phyloP scores from a whole-genome alignment of 2,329 filamentous ascomycete species.

The Macrophomina pseudophaseolina region DNA sequence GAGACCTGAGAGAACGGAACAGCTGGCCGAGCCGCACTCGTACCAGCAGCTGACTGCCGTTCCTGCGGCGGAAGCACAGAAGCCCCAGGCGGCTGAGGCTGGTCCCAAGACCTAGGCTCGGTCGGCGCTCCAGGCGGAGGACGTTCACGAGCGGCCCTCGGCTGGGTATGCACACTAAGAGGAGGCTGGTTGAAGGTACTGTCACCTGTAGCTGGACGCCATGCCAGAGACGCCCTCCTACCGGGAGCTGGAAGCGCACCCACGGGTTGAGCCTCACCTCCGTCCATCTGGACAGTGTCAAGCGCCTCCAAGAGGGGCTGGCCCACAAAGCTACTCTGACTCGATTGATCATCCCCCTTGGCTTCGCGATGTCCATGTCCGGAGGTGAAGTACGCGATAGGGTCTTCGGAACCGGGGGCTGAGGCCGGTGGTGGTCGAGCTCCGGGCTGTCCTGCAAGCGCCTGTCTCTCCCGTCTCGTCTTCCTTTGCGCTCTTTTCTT shows the following conservation, averaged over 20 bases:
- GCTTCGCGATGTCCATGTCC: background rate
- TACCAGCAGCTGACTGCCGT: background rate
- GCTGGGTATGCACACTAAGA: background rate
- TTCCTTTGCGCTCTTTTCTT: background rate
- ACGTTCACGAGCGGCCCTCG: background rate
- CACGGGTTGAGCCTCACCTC: background rate
- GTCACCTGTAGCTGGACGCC: background rate
- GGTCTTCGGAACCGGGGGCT: background rate
- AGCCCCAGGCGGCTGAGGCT: background rate
- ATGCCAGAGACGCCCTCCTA: background rate
- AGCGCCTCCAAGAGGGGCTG: conserved; percentile 24
- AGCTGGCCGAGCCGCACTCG: too few species aligned
- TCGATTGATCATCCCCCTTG: background rate
- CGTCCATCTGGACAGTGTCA: background rate
- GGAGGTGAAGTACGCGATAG: background rate
- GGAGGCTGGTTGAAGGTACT: background rate
- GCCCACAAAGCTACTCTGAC: conserved; percentile 22
- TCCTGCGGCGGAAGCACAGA: background rate
- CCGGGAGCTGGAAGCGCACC: background rate
- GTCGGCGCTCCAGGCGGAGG: conserved; percentile 10
- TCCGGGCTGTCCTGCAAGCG: background rate
- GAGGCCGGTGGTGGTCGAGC: background rate
- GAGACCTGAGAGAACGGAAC: background rate
- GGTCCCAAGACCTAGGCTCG: background rate
- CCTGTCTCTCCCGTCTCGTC: background rate